Conservation (phyloP, 1,139 yeast genomes). For the Pichiaceae sp. region DNA sequence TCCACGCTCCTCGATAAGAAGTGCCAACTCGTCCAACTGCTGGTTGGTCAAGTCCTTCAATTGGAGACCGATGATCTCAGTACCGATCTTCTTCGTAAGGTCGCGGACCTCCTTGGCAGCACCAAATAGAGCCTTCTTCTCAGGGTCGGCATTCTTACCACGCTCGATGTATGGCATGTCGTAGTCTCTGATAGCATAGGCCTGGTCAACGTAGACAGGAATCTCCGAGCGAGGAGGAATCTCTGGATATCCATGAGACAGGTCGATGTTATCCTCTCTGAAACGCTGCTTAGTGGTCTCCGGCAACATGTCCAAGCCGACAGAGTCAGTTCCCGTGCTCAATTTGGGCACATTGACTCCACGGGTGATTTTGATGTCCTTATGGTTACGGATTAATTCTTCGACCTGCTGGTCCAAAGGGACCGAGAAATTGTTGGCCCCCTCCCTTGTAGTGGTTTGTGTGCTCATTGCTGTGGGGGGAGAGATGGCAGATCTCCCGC, state of each 20-base stretch:
- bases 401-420: conserved; percentile 12
- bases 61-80: conserved; percentile 45
- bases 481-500: no score
- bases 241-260: conserved; percentile 36
- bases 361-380: conserved; percentile 8
- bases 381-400: conserved; percentile 5
- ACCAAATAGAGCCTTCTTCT: conserved; percentile 41
- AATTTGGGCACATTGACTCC: conserved; percentile 1
- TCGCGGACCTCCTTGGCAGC: conserved; percentile 41
- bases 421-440: no score
- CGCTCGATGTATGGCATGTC: conserved; percentile 35
- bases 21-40: conserved; percentile 44
- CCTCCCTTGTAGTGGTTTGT: no score
- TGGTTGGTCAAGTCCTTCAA: conserved; percentile 36
- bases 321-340: conserved; percentile 23
- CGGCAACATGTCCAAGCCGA: conserved; percentile 27
- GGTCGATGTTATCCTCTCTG: conserved; percentile 31
- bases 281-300: conserved; percentile 27
- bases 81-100: conserved; percentile 41
- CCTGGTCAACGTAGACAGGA: conserved; percentile 48
- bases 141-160: conserved; percentile 42
- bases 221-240: conserved; percentile 24
- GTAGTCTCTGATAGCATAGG: conserved; percentile 32
- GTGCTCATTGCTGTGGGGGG: neutral
- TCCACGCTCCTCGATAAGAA: conserved; percentile 38